Evolutionary conservation across 2,329 filamentous ascomycete species (phyloP), one percentile per base, ranked within the genome.

Genomic region (Pseudomassariella vexata): DNA sequence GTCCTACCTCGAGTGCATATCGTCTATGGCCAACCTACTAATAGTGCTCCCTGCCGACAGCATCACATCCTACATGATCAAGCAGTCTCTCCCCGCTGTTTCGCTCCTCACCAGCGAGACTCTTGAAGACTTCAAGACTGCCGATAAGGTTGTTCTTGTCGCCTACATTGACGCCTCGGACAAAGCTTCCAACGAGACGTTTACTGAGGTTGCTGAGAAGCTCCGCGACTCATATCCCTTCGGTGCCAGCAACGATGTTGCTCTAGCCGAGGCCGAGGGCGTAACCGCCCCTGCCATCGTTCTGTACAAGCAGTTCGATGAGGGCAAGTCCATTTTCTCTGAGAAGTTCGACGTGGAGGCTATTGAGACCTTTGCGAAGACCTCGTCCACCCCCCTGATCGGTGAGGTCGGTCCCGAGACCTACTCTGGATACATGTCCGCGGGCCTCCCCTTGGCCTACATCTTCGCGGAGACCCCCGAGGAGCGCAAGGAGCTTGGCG

Each of bases 321-420:
- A 96, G 70, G 88, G 89, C 68, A 95, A 95, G 78, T 78, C 79
- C 50, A 70, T 81, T 49, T 95, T 85, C 69, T 69, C 76, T 14
- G 83, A 87, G 48, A 81, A 85, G 61, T 89, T 96, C 53, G 84
- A 87, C 24, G 74, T 73, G 39, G 85, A 89, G 40, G 76, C 78
- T 32, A 87, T 98, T 53, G 76, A 79, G 56, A 73, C 73, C 47
- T 98, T 95, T 66, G 79, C 85, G 60, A 89, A 88, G 73, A 80
- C 78, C 29, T 71, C 88, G 39, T 80, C 89, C 48, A 94, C 85
- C 39, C 92, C 92, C 44, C 72, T 98, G 52, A 82, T 98, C 46
- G 92, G 92, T 42, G 92, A 95, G 70, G 84, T 98, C 49, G 90
- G 90, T 51, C 92, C 92, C 41, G 92, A 96, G 64, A 98, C 92